Evolutionary conservation across 352 stramenopile genomes (phyloP).

Genomic region (Phytopythium mirpurense): DNA sequence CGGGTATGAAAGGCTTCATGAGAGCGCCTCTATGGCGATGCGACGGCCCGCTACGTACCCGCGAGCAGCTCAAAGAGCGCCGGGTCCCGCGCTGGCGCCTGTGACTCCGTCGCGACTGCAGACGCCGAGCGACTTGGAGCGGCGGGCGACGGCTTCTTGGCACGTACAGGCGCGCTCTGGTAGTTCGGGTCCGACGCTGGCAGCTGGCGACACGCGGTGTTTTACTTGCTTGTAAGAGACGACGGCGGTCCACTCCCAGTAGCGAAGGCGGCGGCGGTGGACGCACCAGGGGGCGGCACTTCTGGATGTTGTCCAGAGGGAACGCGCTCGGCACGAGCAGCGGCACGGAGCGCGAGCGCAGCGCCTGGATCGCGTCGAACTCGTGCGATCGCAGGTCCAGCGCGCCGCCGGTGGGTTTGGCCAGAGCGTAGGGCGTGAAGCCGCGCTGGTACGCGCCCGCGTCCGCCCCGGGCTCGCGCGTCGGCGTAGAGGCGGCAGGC

Average conservation of each 20-base stretch:
- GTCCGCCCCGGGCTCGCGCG: neutral
- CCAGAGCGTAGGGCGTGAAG: constrained; percentile 26
- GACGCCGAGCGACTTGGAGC: constrained; percentile 8
- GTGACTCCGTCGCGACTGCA: constrained; percentile 8
- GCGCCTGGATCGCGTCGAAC: constrained; percentile 55
- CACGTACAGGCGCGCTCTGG: constrained; percentile 27
- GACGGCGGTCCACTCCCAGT: no score
- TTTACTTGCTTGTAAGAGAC: no score
- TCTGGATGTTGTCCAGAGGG: constrained; percentile 87
- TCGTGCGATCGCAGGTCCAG: constrained; percentile 45
- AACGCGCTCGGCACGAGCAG: constrained; percentile 21
- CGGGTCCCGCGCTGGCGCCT: constrained; percentile 8
- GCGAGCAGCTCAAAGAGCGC: constrained; percentile 53
- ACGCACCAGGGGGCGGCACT: constrained; percentile 71
- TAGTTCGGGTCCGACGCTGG: constrained; percentile 52
- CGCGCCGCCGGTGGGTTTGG: constrained; percentile 8
- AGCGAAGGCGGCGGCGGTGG: no score
- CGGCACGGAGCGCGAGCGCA: constrained; percentile 19
- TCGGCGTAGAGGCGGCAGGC: neutral
- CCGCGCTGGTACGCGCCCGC: constrained; percentile 23
- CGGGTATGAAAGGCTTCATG: no score
- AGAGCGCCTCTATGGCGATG: no score
- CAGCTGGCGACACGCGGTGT: constrained; percentile 41
- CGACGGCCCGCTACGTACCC: constrained; percentile 21
- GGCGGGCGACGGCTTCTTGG: constrained; percentile 21